Evolutionary conservation across 2,329 filamentous ascomycete genomes (phyloP).

Genomic region (Fusarium nisikadoi): DNA sequence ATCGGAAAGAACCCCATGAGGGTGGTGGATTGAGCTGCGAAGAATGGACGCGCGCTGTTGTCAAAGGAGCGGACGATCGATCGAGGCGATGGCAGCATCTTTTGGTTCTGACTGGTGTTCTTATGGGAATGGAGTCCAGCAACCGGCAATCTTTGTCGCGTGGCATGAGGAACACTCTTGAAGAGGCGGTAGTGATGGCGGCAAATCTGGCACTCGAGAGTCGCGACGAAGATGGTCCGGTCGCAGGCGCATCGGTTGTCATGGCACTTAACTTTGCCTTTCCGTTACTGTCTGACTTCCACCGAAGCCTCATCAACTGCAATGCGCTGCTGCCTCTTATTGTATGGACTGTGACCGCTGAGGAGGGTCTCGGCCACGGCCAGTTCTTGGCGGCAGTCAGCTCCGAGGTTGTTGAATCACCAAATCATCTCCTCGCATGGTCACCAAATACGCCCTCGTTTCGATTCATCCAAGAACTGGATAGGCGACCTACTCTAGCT

Average conservation of each 20-base stretch:
- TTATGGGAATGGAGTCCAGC: slow-evolving; percentile 78
- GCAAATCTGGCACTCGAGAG: slow-evolving; percentile 77
- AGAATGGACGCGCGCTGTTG: slow-evolving; percentile 66
- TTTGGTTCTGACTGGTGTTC: slow-evolving; percentile 79
- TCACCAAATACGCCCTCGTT: slow-evolving; percentile 68
- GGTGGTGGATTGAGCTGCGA: slow-evolving; percentile 60
- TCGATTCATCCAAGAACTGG: slow-evolving; percentile 65
- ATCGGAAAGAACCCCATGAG: slow-evolving; percentile 45
- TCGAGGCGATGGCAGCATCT: slow-evolving; percentile 83
- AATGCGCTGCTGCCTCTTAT: slow-evolving; percentile 76
- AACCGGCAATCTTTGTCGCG: slow-evolving; percentile 72
- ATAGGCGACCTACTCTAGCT: slow-evolving; percentile 69
- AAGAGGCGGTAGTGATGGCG: slow-evolving; percentile 78
- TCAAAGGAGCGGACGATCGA: slow-evolving; percentile 66
- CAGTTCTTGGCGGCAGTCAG: slow-evolving; percentile 79
- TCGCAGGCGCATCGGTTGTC: slow-evolving; percentile 65
- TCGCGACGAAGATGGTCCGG: slow-evolving; percentile 52
- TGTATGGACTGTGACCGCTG: slow-evolving; percentile 73
- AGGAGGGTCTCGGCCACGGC: slow-evolving; percentile 79
- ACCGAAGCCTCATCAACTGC: slow-evolving; percentile 70
- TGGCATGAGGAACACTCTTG: slow-evolving; percentile 73
- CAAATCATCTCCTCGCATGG: slow-evolving; percentile 68
- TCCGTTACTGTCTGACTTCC: slow-evolving; percentile 71
- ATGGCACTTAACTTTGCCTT: slow-evolving; percentile 83
- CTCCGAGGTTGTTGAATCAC: slow-evolving; percentile 68